phyloP scores from a whole-genome alignment of 2,329 filamentous ascomycete genomes.

The Penicillium glabrum region DNA sequence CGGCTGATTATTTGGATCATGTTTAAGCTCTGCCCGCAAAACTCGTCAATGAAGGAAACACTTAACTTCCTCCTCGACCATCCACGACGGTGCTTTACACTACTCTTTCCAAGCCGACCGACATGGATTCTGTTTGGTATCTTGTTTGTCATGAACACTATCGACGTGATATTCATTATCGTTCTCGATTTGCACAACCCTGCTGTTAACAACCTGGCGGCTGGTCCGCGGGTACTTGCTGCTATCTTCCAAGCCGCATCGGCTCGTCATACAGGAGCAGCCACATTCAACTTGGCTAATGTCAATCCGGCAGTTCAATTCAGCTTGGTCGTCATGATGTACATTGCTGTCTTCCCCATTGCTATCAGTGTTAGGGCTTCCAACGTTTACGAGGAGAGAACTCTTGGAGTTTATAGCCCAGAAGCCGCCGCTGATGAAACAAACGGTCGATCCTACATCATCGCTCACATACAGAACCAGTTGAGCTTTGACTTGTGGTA shows the following conservation, averaged over 20 bases:
- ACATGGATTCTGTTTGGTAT: constrained; percentile 59
- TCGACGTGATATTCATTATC: constrained; percentile 50
- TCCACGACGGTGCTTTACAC: constrained; percentile 83
- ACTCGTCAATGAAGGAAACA: constrained; percentile 35
- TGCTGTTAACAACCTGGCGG: constrained; percentile 41
- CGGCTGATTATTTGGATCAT: background rate
- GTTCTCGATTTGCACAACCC: constrained; percentile 49
- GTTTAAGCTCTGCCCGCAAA: constrained; percentile 35
- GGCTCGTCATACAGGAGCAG: constrained; percentile 50
- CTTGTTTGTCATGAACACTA: constrained; percentile 53
- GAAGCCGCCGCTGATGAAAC: constrained; percentile 14
- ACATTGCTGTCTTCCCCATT: constrained; percentile 93
- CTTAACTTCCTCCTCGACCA: constrained; percentile 62
- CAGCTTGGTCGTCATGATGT: constrained; percentile 85
- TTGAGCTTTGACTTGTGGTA: constrained; percentile 67
- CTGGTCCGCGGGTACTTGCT: constrained; percentile 53
- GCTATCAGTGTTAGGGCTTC: constrained; percentile 80
- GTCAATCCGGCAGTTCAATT: constrained; percentile 59
- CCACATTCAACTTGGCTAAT: constrained; percentile 52
- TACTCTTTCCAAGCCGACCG: constrained; percentile 60
- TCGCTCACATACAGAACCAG: constrained; percentile 60
- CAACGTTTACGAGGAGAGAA: constrained; percentile 69
- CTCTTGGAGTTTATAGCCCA: constrained; percentile 57
- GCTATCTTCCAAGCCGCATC: constrained; percentile 60
- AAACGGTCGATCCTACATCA: background rate